Percentiles rank a stretch among this genome's conserved stretches.
phyloP scores from a whole-genome alignment of 345 rosid species.

The Populus tremula region DNA sequence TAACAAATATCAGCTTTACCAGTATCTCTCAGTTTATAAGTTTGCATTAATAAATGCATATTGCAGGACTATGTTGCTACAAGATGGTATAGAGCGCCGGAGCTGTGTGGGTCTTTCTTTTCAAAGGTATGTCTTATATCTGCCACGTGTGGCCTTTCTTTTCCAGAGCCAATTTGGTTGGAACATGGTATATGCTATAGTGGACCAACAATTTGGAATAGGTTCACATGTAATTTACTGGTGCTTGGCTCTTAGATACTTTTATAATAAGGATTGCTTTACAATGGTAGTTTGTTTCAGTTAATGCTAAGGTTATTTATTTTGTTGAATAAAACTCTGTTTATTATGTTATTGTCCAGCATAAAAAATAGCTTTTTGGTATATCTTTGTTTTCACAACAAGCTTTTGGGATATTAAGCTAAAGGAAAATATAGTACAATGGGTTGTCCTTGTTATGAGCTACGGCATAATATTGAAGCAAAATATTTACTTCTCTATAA shows the following conservation, averaged over 20 bases:
- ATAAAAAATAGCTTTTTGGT: background rate
- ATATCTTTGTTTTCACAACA: background rate
- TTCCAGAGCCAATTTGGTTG: conserved; percentile 11
- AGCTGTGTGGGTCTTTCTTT: conserved; percentile 93
- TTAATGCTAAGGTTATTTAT: background rate
- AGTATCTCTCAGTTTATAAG: background rate
- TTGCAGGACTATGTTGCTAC: conserved; percentile 94
- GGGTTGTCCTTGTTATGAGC: conserved; percentile 5
- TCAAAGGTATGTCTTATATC: conserved; percentile 61
- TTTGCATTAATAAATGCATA: conserved; percentile 3
- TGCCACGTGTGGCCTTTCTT: background rate
- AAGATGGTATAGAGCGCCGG: conserved; percentile 99
- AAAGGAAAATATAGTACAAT: background rate
- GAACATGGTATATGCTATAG: conserved; percentile 10
- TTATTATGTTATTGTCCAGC: background rate
- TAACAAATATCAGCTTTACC: background rate
- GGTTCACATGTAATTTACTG: background rate
- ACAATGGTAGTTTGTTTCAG: background rate
- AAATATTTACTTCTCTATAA: conserved; percentile 29
- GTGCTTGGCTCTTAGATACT: background rate
- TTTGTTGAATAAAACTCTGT: background rate
- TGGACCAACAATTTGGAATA: conserved; percentile 10
- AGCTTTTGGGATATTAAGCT: background rate
- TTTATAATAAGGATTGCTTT: background rate
- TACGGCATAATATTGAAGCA: conserved; percentile 15